These are phyloP conservation scores for Penicillium taxi DNA, from an alignment of 495 filamentous ascomycete genomes.

Conservation along the genomic window DNA sequence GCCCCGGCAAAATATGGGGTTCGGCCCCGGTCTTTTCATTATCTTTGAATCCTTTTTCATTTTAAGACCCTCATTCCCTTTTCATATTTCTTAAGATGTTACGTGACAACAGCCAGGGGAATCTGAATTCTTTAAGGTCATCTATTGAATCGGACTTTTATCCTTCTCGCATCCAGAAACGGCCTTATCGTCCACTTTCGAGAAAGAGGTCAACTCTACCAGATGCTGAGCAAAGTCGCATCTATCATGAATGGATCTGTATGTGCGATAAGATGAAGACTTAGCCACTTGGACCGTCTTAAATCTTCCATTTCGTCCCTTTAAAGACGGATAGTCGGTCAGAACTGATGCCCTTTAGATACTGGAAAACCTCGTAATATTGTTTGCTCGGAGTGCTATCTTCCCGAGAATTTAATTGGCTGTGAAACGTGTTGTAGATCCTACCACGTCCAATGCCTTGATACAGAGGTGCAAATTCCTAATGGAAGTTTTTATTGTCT, in stretches of 20 bases:
- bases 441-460: slow-evolving; percentile 26
- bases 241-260: slow-evolving; percentile 30
- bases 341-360: slow-evolving; percentile 7
- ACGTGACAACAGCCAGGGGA: no score
- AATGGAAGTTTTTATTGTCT: slow-evolving; percentile 17
- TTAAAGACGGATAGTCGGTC: no score
- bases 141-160: slow-evolving; percentile 12
- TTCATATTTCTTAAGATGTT: no score
- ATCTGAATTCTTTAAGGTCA: no score
- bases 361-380: slow-evolving; percentile 27
- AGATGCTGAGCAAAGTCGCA: slow-evolving; percentile 14
- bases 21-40: no score
- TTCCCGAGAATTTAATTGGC: slow-evolving; percentile 20
- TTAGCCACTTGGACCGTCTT: no score
- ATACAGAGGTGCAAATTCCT: neutral
- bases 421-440: slow-evolving; percentile 31
- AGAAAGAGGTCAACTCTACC: slow-evolving; percentile 1
- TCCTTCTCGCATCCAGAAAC: neutral
- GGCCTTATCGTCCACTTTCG: neutral
- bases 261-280: no score
- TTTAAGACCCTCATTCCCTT: no score
- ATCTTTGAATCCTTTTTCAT: no score
- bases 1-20: no score
- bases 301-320: neutral
- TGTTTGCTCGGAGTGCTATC: slow-evolving; percentile 25